Base-by-base conservation (phyloP, 2,329 filamentous ascomycete species). In the Hypoxylon rubiginosum region DNA sequence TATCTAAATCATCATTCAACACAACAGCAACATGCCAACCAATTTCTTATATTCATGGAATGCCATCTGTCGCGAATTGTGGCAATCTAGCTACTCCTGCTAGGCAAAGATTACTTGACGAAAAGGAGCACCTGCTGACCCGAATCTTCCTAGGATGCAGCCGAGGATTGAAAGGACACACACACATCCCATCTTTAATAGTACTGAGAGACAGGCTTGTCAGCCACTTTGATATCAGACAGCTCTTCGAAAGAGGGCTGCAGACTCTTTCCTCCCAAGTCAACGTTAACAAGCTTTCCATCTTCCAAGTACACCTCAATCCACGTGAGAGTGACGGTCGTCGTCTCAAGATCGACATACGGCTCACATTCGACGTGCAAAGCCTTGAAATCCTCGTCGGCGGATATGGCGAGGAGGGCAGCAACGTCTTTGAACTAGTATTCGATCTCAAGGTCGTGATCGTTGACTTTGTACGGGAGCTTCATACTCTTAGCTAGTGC, bases 341-440 rank as follows among this genome's bases (percentile, higher is more conserved):
- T 51, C 0, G 53, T 63, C 5, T 57, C 50, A 0, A 49, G 45
- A n/a, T 52, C 10, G n/a, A 70, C 55, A 30, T 68, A 70, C 3
- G 64, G 64, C 45, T 58, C 49, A 26, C 39, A 58, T 28, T 70
- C 67, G 11, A 55, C 8, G 45, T 70, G 67, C 8, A 70, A 41
- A 9, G n/a, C 54, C 46, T 63, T 62, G 50, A 70, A 70, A 10
- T 61, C 67, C 39, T 68, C 36, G 58, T 70, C 65, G 4, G 57
- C 64, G 11, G 67, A 70, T 11, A 70, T 24, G 19, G 58, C 67
- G 15, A 62, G 53, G 7, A 70, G 58, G 1, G 39, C 7, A 1
- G 49, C 49, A 13, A 61, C 60, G 30, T 70, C 65, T 26, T 66
- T 63, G 65, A 68, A 70, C 54, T 70, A 70, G 58, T 68, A 70